Conservation (phyloP, 352 stramenopile species). For the Stramenopiles sp. region DNA sequence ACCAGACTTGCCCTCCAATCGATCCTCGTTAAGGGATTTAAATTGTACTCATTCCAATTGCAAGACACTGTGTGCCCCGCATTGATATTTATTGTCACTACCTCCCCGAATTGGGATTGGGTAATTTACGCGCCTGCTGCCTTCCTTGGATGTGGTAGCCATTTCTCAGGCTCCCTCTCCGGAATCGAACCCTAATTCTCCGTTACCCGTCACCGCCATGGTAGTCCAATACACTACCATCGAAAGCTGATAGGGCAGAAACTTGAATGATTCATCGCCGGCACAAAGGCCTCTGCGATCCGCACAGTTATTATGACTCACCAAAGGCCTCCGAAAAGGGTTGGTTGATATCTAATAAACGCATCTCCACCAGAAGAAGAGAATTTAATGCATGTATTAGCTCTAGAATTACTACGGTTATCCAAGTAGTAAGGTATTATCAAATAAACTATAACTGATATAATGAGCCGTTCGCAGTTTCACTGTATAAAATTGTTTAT, state of each 20-base stretch:
- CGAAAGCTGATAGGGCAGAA: conserved; percentile 49
- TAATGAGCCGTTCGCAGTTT: conserved; percentile 54
- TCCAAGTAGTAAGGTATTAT: conserved; percentile 56
- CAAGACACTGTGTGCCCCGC: too few relatives aligned
- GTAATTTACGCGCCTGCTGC: too few relatives aligned
- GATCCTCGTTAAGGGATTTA: too few relatives aligned
- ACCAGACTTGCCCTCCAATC: too few relatives aligned
- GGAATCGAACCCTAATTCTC: conserved; percentile 22
- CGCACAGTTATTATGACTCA: conserved; percentile 39
- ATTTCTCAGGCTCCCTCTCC: conserved; percentile 14
- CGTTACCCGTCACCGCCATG: conserved; percentile 54
- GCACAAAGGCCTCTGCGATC: conserved; percentile 24
- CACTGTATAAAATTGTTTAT: conserved; percentile 27
- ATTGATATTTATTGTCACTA: too few relatives aligned
- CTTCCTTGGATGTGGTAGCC: too few relatives aligned
- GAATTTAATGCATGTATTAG: conserved; percentile 42
- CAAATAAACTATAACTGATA: conserved; percentile 56
- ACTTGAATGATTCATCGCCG: conserved; percentile 43
- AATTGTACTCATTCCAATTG: too few relatives aligned
- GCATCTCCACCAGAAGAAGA: conserved; percentile 21
- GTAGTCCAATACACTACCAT: conserved; percentile 51
- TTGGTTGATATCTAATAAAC: conserved; percentile 30
- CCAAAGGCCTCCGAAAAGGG: conserved; percentile 23
- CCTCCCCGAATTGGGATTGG: too few relatives aligned
- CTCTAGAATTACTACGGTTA: conserved; percentile 58